phyloP scores from a whole-genome alignment of 2,329 filamentous ascomycete species.

The Phyllosticta ampelicida region DNA sequence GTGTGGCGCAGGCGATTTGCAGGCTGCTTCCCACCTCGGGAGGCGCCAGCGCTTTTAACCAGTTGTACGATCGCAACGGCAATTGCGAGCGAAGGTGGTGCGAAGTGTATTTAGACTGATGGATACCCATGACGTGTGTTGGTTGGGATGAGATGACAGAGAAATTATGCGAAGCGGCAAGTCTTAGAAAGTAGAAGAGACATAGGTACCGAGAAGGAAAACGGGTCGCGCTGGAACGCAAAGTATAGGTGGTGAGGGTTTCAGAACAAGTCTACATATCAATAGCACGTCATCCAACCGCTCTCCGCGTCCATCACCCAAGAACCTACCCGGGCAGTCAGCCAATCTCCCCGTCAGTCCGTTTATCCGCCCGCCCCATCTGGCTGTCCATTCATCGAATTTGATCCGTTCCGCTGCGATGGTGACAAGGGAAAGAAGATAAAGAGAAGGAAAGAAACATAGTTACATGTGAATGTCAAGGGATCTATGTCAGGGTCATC shows the following conservation, averaged over 20 bases:
- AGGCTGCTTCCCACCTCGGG: no score
- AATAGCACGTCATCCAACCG: background rate
- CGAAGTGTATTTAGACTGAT: no score
- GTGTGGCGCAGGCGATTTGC: background rate
- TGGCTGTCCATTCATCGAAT: background rate
- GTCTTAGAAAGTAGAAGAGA: no score
- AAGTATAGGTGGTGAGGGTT: background rate
- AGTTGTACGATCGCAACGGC: no score
- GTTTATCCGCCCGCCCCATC: background rate
- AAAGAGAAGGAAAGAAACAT: background rate
- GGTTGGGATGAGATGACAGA: no score
- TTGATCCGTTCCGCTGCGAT: background rate
- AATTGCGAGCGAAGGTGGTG: no score
- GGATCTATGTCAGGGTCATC: background rate
- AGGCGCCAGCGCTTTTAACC: no score
- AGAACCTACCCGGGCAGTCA: no score
- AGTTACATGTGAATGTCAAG: background rate
- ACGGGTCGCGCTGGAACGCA: background rate
- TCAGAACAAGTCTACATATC: background rate
- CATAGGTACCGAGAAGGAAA: background rate
- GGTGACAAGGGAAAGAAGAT: background rate
- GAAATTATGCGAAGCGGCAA: no score
- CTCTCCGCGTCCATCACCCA: no score
- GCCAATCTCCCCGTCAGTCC: background rate
- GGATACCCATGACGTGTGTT: no score